These are phyloP conservation scores for Hypomontagnella submonticulosa DNA, from an alignment of 495 filamentous ascomycete genomes.

Conservation along the genomic window DNA sequence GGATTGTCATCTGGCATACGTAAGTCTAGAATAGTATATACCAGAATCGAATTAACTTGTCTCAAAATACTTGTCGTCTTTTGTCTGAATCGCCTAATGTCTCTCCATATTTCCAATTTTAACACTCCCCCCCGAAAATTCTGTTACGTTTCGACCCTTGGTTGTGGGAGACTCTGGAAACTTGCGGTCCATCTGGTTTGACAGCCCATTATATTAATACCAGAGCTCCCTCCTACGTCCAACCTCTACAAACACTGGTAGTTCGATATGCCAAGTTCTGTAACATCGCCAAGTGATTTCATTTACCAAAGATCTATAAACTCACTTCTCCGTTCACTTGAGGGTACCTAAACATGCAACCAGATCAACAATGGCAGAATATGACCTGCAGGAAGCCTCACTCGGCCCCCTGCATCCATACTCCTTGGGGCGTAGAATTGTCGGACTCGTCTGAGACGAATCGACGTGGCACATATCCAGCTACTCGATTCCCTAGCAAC, in stretches of 20 bases:
- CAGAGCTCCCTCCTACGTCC: not conserved
- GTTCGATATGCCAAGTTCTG: slow-evolving; percentile 21
- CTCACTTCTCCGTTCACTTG: not conserved
- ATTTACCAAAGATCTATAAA: slow-evolving; percentile 31
- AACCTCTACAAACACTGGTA: not conserved
- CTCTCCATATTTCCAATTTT: slow-evolving; percentile 26
- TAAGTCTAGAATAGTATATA: slow-evolving; percentile 45
- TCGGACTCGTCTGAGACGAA: too few species aligned
- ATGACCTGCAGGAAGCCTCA: not conserved
- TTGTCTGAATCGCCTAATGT: slow-evolving; percentile 8
- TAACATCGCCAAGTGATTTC: slow-evolving; percentile 42
- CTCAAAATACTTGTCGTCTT: slow-evolving; percentile 9
- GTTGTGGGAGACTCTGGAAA: slow-evolving; percentile 22
- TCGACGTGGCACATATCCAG: too few species aligned
- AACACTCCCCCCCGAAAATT: slow-evolving; percentile 22
- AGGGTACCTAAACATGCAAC: slow-evolving; percentile 6
- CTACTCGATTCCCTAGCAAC: too few species aligned
- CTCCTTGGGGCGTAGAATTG: not conserved
- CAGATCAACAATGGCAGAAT: not conserved
- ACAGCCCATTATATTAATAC: slow-evolving; percentile 23
- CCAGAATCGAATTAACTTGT: slow-evolving; percentile 18
- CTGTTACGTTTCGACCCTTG: not conserved
- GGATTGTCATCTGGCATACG: slow-evolving; percentile 81
- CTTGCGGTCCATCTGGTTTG: not conserved
- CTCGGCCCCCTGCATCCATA: not conserved